These are phyloP conservation scores for Gossypium anomalum DNA, from an alignment of 345 rosid species.

Conservation along the genomic window DNA sequence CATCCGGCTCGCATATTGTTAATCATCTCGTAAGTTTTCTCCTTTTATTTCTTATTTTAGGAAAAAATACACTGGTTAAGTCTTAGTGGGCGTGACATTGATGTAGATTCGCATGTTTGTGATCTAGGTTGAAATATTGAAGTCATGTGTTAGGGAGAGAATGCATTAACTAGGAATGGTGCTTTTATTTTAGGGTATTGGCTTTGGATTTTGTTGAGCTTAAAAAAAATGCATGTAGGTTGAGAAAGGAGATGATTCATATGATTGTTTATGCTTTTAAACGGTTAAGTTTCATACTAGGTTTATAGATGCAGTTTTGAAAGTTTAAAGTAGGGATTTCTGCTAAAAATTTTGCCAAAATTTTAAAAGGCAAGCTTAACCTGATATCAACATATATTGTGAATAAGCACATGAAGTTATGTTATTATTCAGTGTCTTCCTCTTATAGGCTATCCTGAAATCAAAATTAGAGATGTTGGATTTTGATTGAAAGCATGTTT, in stretches of 20 bases:
- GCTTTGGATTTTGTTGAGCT: not conserved
- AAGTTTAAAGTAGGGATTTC: not conserved
- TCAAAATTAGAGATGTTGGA: not conserved
- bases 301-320: not conserved
- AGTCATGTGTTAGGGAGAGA: not conserved
- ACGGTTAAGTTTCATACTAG: not conserved
- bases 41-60: not conserved
- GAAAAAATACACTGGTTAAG: not conserved
- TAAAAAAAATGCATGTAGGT: not conserved
- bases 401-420: not conserved
- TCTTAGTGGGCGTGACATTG: not conserved
- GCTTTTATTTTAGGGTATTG: not conserved
- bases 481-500: not conserved
- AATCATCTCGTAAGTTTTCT: constrained; percentile 81
- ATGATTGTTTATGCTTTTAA: not conserved
- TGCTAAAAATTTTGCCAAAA: not conserved
- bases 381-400: not conserved
- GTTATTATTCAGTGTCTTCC: constrained; percentile 2
- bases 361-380: not conserved
- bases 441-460: not conserved
- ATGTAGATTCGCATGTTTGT: constrained; percentile 1
- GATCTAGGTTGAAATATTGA: not conserved
- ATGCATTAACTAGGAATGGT: not conserved
- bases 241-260: not conserved
- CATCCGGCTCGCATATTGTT: constrained; percentile 98